phyloP scores from a whole-genome alignment of 306 rosid species.

The Chamaecrista fasciculata region DNA sequence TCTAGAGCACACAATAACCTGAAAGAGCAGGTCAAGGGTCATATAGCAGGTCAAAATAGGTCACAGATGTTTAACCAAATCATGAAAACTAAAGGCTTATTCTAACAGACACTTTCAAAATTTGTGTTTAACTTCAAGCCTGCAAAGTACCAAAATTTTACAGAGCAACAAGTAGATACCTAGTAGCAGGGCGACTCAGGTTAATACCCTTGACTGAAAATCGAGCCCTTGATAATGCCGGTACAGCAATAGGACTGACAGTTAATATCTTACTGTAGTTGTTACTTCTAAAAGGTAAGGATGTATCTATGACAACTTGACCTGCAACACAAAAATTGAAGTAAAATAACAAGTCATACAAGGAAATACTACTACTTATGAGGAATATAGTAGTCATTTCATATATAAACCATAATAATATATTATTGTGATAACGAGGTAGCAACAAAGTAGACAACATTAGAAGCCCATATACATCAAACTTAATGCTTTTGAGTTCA shows the following conservation, averaged over 20 bases:
- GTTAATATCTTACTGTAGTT: constrained; percentile 56
- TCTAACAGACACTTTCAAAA: neutral
- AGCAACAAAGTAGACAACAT: neutral
- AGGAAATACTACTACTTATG: constrained; percentile 13
- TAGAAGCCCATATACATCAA: neutral
- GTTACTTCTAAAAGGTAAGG: constrained; percentile 61
- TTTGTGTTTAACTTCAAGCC: constrained; percentile 6
- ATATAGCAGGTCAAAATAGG: neutral
- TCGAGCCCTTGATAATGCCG: constrained; percentile 58
- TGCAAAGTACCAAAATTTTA: neutral
- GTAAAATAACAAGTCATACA: constrained; percentile 21
- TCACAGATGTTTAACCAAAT: neutral
- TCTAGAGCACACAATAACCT: constrained; percentile 88
- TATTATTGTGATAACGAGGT: too few relatives aligned
- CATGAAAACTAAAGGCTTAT: neutral
- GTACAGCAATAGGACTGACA: constrained; percentile 77
- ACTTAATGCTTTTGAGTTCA: neutral
- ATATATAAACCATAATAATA: neutral
- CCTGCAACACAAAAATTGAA: constrained; percentile 52
- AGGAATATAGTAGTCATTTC: neutral
- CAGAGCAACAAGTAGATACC: constrained; percentile 44
- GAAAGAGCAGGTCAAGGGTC: constrained; percentile 2
- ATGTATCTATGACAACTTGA: constrained; percentile 66
- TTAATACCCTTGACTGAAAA: constrained; percentile 78
- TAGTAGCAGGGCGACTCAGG: constrained; percentile 55